Percentiles rank a stretch among this genome's conserved stretches.
Conservation (phyloP, 176 grass and related monocot genomes). For the Oryza nivara region DNA sequence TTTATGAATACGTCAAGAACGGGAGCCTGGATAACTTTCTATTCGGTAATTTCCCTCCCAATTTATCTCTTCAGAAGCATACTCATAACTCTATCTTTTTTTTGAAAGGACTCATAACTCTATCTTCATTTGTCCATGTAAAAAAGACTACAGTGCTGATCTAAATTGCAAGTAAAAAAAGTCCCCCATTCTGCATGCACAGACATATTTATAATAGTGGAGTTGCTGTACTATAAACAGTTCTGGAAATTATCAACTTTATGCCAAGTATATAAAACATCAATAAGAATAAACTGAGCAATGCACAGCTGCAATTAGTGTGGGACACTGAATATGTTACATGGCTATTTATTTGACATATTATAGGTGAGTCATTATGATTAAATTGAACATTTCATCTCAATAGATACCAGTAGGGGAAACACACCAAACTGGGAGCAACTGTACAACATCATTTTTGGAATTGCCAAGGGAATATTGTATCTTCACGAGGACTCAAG, state of each 20-base stretch:
- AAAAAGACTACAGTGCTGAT: too few relatives aligned
- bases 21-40: conserved; percentile 44
- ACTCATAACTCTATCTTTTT: too few relatives aligned
- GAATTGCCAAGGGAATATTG: conserved; percentile 57
- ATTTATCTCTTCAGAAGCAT: background rate
- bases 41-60: conserved; percentile 29
- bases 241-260: too few relatives aligned
- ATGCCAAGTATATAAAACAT: too few relatives aligned
- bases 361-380: background rate
- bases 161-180: too few relatives aligned
- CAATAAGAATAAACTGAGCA: too few relatives aligned
- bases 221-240: too few relatives aligned
- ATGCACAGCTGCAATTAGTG: background rate
- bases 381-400: too few relatives aligned
- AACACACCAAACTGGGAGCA: conserved; percentile 32
- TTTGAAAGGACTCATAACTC: too few relatives aligned
- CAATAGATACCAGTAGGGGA: conserved; percentile 13
- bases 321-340: background rate
- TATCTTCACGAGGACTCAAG: conserved; percentile 61
- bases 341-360: background rate
- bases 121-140: too few relatives aligned
- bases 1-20: conserved; percentile 40
- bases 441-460: conserved; percentile 49
- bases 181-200: too few relatives aligned
- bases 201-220: too few relatives aligned